Percentiles rank a stretch among this genome's conserved stretches.
Conservation (phyloP, 2,329 filamentous ascomycete genomes). For the Arthrinium phaeospermum region DNA sequence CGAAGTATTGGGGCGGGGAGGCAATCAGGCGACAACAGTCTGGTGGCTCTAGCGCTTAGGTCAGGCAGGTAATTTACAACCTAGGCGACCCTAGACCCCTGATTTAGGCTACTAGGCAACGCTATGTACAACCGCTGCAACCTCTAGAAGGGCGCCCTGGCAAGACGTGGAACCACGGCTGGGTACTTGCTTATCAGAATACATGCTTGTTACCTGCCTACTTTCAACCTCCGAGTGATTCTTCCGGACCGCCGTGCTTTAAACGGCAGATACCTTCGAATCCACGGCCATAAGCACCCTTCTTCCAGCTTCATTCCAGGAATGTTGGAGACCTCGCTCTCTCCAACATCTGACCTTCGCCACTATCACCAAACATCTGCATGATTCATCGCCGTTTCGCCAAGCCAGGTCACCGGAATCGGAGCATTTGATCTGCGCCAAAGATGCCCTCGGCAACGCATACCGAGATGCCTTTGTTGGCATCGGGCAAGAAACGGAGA, state of each 20-base stretch:
- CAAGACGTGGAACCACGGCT: background rate
- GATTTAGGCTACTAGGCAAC: background rate
- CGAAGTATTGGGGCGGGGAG: background rate
- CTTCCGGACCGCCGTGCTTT: constrained; percentile 17
- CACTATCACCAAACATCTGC: background rate
- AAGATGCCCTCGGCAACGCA: constrained; percentile 46
- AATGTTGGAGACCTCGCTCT: constrained; percentile 8
- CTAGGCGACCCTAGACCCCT: background rate
- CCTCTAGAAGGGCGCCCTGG: background rate
- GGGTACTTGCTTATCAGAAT: constrained; percentile 6
- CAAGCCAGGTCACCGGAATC: constrained; percentile 4
- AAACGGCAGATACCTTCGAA: background rate
- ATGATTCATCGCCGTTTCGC: constrained; percentile 22
- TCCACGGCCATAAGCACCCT: background rate
- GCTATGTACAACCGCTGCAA: background rate
- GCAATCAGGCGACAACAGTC: background rate
- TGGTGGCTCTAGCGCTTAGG: background rate
- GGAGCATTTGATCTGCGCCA: constrained; percentile 12
- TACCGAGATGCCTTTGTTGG: constrained; percentile 35
- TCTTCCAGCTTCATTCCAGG: background rate
- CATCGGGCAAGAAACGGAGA: constrained; percentile 44
- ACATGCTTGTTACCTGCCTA: background rate
- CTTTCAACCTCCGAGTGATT: constrained; percentile 17
- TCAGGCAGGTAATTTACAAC: background rate
- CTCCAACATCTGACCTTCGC: background rate